Percentiles rank a stretch among this genome's conserved stretches.
Evolutionary conservation across 192 early-diverging fungal species (phyloP).

Genomic region (Funneliformis geosporum): DNA sequence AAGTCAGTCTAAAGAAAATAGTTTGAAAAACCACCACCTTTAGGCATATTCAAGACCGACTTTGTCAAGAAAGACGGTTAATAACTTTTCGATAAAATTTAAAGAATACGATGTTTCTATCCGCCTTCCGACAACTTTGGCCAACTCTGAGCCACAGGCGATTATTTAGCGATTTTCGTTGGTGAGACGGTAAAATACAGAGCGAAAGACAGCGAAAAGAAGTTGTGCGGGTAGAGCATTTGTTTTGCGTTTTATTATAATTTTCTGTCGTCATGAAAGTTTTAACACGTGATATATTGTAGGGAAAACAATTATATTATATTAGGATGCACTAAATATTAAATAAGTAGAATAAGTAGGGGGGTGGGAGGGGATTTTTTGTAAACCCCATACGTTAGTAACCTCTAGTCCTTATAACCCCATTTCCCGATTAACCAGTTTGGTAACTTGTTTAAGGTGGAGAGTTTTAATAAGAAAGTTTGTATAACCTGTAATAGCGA

Average conservation of each 20-base stretch:
- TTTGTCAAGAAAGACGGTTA: no score
- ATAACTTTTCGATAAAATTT: not conserved
- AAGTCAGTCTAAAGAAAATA: not conserved
- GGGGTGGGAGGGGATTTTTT: no score
- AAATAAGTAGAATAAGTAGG: no score
- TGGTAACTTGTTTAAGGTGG: not conserved
- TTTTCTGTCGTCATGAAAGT: not conserved
- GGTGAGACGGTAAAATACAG: not conserved
- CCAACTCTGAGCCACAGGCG: conserved; percentile 1
- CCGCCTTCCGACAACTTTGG: not conserved
- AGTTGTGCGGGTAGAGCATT: not conserved
- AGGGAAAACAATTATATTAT: no score
- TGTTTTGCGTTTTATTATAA: conserved; percentile 4
- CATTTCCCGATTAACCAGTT: not conserved
- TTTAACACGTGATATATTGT: not conserved
- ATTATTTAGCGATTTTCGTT: not conserved
- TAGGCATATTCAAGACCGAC: conserved; percentile 14
- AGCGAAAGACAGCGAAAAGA: conserved; percentile 12
- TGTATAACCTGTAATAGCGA: not conserved
- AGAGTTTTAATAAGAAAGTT: not conserved
- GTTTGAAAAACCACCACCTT: conserved; percentile 7
- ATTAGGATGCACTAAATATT: no score
- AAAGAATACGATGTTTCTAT: not conserved
- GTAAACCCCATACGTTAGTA: not conserved
- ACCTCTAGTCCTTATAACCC: not conserved